Percentiles rank a stretch among this genome's conserved stretches.
Evolutionary conservation across 352 stramenopile genomes (phyloP).

Genomic region (Phytophthora tentaculata): DNA sequence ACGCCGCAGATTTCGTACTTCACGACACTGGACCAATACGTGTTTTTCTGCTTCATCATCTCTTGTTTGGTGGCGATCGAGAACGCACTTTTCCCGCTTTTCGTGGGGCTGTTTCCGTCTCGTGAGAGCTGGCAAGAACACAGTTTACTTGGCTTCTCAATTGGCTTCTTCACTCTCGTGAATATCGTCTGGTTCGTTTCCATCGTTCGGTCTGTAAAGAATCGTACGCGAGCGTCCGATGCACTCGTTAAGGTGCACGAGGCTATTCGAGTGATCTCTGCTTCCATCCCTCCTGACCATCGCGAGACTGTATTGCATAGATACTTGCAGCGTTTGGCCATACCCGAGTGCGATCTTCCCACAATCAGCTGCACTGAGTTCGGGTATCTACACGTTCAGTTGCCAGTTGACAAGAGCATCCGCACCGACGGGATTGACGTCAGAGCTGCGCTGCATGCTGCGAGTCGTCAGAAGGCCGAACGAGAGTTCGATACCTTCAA

Average conservation of each 20-base stretch:
- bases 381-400: conserved; percentile 42
- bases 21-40: conserved; percentile 66
- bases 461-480: conserved; percentile 24
- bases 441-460: conserved; percentile 14
- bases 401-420: conserved; percentile 34
- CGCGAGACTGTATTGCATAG: conserved; percentile 36
- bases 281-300: conserved; percentile 32
- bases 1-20: conserved; percentile 75
- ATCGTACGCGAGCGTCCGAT: conserved; percentile 24
- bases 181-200: conserved; percentile 46
- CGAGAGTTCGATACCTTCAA: conserved; percentile 32
- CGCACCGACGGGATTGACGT: conserved; percentile 16
- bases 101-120: conserved; percentile 29
- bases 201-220: conserved; percentile 38
- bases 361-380: conserved; percentile 31
- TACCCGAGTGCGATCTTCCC: conserved; percentile 28
- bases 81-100: conserved; percentile 56
- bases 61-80: conserved; percentile 58
- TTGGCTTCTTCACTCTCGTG: conserved; percentile 46
- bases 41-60: conserved; percentile 73
- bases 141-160: conserved; percentile 41
- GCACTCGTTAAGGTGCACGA: conserved; percentile 48
- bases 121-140: conserved; percentile 37
- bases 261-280: conserved; percentile 42
- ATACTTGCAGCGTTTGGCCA: conserved; percentile 26